phyloP scores from a whole-genome alignment of 2,329 filamentous ascomycete genomes.

The Aspergillus piperis region DNA sequence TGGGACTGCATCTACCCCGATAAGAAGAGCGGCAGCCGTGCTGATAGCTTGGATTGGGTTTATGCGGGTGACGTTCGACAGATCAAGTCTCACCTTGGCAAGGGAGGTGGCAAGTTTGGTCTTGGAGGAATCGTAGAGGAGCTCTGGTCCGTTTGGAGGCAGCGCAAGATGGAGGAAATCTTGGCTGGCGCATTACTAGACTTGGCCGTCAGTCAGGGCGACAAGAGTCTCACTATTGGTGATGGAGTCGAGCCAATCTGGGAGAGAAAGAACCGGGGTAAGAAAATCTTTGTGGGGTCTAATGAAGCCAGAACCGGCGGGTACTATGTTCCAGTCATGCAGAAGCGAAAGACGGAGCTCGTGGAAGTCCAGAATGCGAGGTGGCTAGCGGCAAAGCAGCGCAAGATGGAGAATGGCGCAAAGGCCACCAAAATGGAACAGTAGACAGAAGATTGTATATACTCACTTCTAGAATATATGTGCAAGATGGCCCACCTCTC shows the following conservation, averaged over 20 bases:
- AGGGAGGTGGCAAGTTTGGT: conserved; percentile 63
- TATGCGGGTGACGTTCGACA: conserved; percentile 69
- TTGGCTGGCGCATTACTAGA: conserved; percentile 74
- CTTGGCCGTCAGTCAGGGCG: conserved; percentile 52
- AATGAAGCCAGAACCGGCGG: conserved; percentile 57
- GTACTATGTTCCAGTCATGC: conserved; percentile 58
- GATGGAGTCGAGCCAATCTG: conserved; percentile 26
- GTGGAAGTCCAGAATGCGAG: conserved; percentile 64
- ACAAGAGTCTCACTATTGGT: conserved; percentile 33
- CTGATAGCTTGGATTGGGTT: conserved; percentile 73
- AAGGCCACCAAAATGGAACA: conserved; percentile 19
- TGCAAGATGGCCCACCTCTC: background rate
- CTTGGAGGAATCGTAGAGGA: conserved; percentile 68
- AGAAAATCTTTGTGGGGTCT: conserved; percentile 61
- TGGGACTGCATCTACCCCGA: conserved; percentile 92
- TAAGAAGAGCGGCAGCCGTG: conserved; percentile 47
- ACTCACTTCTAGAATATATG: conserved; percentile 15
- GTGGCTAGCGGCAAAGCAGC: conserved; percentile 56
- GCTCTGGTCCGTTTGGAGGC: conserved; percentile 81
- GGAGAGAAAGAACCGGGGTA: conserved; percentile 41
- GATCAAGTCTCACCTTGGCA: conserved; percentile 42
- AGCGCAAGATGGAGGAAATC: conserved; percentile 85
- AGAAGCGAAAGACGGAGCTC: conserved; percentile 57
- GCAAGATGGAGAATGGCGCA: conserved; percentile 37
- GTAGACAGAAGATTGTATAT: conserved; percentile 14